phyloP scores from a whole-genome alignment of 2,329 filamentous ascomycete genomes.

The Amauroascus niger region DNA sequence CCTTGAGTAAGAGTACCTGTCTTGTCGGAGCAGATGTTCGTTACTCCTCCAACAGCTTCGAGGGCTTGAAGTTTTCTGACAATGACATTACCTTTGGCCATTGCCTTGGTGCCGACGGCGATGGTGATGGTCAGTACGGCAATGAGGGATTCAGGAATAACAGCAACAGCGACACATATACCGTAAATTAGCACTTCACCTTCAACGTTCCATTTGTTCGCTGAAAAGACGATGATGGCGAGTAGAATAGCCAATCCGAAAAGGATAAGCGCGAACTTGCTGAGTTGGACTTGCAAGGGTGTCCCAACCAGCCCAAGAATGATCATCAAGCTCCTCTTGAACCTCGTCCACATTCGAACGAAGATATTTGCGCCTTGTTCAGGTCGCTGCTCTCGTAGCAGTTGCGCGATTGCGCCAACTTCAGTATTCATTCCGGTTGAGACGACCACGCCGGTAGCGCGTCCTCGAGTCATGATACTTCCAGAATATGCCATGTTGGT shows the following conservation, averaged over 20 bases:
- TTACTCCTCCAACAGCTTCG: constrained; percentile 50
- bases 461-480: constrained; percentile 52
- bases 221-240: constrained; percentile 55
- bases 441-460: constrained; percentile 51
- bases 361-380: constrained; percentile 36
- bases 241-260: constrained; percentile 53
- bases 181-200: constrained; percentile 52
- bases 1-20: constrained; percentile 49
- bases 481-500: constrained; percentile 54
- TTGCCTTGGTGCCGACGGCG: constrained; percentile 46
- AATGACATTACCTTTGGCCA: constrained; percentile 44
- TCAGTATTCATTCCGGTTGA: constrained; percentile 55
- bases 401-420: constrained; percentile 51
- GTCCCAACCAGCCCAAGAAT: constrained; percentile 46
- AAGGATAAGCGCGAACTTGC: constrained; percentile 52
- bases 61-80: constrained; percentile 44
- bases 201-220: constrained; percentile 43
- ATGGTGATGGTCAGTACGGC: constrained; percentile 56
- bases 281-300: constrained; percentile 55
- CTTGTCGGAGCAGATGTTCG: constrained; percentile 41
- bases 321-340: constrained; percentile 33
- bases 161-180: constrained; percentile 44
- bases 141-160: constrained; percentile 50
- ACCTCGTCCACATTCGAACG: constrained; percentile 36
- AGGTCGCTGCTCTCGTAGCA: constrained; percentile 47